These are phyloP conservation scores for Pichia sp. DNA, from an alignment of 1,139 yeast species.

Conservation along the genomic window DNA sequence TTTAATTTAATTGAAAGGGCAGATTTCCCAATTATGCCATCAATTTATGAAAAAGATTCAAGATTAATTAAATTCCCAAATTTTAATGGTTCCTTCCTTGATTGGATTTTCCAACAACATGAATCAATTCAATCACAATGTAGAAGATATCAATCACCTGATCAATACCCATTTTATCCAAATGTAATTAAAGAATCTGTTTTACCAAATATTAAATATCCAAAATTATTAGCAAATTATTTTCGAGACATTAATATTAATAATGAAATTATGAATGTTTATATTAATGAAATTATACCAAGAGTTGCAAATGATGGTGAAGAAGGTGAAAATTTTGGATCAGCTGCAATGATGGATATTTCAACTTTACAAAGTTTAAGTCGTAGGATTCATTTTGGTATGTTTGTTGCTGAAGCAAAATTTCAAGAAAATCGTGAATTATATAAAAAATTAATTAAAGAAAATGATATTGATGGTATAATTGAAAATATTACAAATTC, in stretches of 20 bases:
- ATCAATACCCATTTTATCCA: constrained; percentile 90
- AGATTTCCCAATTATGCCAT: constrained; percentile 71
- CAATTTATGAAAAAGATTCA: constrained; percentile 60
- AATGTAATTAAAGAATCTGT: constrained; percentile 57
- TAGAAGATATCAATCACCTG: constrained; percentile 91
- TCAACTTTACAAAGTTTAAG: constrained; percentile 83
- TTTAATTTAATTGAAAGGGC: constrained; percentile 90
- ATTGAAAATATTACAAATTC: constrained; percentile 78
- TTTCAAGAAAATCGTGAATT: constrained; percentile 60
- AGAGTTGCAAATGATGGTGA: constrained; percentile 67
- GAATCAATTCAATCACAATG: constrained; percentile 80
- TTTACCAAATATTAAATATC: constrained; percentile 74
- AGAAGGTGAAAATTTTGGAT: constrained; percentile 81
- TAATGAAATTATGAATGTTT: constrained; percentile 55
- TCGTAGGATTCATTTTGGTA: constrained; percentile 94
- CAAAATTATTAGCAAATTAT: constrained; percentile 68
- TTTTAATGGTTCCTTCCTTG: constrained; percentile 77
- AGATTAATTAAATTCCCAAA: constrained; percentile 49
- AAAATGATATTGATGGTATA: constrained; percentile 64
- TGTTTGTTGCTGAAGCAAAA: constrained; percentile 95
- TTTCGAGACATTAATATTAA: constrained; percentile 75
- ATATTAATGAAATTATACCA: constrained; percentile 70
- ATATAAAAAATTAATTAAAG: constrained; percentile 59
- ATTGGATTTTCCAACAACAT: constrained; percentile 73
- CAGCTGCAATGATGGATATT: constrained; percentile 79